Evolutionary conservation across 441 rosid genomes (phyloP).

Genomic region (Brassica balearica): DNA sequence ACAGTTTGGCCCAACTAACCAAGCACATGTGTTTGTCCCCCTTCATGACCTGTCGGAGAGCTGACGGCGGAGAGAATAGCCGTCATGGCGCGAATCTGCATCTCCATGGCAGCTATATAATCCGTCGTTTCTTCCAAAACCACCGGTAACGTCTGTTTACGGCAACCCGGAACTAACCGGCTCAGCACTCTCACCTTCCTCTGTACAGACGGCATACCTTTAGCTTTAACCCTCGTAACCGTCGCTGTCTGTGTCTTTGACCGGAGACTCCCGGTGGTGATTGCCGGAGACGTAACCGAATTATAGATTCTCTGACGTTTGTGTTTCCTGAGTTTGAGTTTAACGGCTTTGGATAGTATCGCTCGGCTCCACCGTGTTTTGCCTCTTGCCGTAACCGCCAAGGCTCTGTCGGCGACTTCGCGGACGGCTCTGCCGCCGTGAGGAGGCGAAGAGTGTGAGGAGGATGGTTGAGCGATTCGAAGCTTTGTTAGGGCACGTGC

Average conservation of each 20-base stretch:
- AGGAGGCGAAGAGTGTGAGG: conserved; percentile 46
- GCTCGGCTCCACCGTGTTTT: conserved; percentile 93
- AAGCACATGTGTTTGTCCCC: conserved; percentile 39
- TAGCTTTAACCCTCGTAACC: conserved; percentile 61
- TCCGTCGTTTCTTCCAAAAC: conserved; percentile 91
- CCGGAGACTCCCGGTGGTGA: conserved; percentile 47
- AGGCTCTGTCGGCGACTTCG: conserved; percentile 80
- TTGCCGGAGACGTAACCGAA: conserved; percentile 22
- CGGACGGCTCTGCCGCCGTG: conserved; percentile 59
- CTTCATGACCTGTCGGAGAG: conserved; percentile 49
- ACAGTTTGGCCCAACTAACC: conserved; percentile 49
- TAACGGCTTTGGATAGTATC: conserved; percentile 67
- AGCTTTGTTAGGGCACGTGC: conserved; percentile 71
- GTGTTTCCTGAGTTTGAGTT: conserved; percentile 80
- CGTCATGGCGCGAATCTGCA: conserved; percentile 93
- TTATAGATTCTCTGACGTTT: conserved; percentile 53
- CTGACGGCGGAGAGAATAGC: conserved; percentile 60
- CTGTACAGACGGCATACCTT: conserved; percentile 71
- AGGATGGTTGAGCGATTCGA: conserved; percentile 45
- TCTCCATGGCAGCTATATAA: conserved; percentile 94
- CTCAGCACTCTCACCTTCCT: conserved; percentile 77
- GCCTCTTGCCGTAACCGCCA: conserved; percentile 88
- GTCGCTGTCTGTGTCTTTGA: conserved; percentile 70
- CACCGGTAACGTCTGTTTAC: conserved; percentile 82
- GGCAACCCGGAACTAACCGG: conserved; percentile 95